Base-by-base conservation (phyloP, 345 rosid genomes). In the Murraya paniculata region DNA sequence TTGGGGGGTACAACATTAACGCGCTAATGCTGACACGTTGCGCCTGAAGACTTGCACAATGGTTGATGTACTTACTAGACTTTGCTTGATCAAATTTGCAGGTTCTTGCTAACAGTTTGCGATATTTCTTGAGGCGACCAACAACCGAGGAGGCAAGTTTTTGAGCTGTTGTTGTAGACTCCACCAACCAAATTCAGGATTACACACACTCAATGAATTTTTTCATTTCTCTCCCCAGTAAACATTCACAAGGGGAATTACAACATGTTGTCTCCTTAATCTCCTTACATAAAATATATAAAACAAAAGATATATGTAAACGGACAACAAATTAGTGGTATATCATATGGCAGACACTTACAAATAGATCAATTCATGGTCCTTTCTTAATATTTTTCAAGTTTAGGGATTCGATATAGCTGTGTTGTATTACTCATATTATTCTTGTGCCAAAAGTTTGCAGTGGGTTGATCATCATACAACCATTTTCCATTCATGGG, bases 121-220 rank as follows among this genome's bases (percentile, higher is more conserved):
- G 91, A 68, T 93, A 93, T 78, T 93, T 85, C 90, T 82, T 93
- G 84, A 91, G 97, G 89, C 90, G 95, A 53, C 97, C 97, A 16
- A 64, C 87, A 11, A 93, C 97, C 0, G 91, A 91, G 82, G 95
- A 93, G 73, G 85, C 90, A 6, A 93, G 95, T 84, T 92, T 91
- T 86, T 91, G 78, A 92, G 87, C 77, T 39, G 59, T 39, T 18
- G 59, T 56, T 18, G 27, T 38, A 13, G 58, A 24, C 22, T 60
- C 50, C 35, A 31, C 64, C 70, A 36, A 11, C 64, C 70, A 36
- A 11, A 25, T 81, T 66, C 41, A 59, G 36, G 65, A 66, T 71
- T 60, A 61, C 76, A 68, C 50, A 73, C 35, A 74, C n/a, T 18
- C 30, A 9, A 45, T 45, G 24, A 31, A n/a, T 39, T 74, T 24